Evolutionary conservation across 75 land plant genomes (phyloP), one percentile per base, ranked within the genome.

Genomic region (Azolla pinnata): DNA sequence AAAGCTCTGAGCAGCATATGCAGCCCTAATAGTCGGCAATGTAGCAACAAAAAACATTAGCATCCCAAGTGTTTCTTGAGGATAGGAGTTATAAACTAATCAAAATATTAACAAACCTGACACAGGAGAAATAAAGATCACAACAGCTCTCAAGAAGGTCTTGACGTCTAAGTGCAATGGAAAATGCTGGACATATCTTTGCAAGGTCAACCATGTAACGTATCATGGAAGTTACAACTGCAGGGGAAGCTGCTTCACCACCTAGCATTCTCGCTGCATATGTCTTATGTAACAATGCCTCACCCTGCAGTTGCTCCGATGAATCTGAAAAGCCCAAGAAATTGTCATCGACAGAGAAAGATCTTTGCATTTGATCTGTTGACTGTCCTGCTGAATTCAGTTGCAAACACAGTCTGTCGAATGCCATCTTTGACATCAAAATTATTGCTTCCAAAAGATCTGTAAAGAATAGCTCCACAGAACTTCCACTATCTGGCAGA

Each of bases 201-300:
- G 99, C 88, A 48, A 95, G 71, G 68, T 95, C 91, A 44, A 90
- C 99, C 99, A 95, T 89, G 66, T 86, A 95, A 31, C 97, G 67
- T 63, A 95, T 54, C 4, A 95, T 73, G 19, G 90, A 79, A 42
- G 96, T 95, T 32, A 86, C 85, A 67, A 88, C 78, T 30, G 83
- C 80, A 62, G 99, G 99, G 14, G 99, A 97, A 35, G 97, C 84
- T 50, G 88, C 99, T 59, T 90, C 99, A 23, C 99, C 97, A 70
- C 96, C 85, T 93, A 95, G 86, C 38, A 95, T 56, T 25, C 96
- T 83, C 19, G 98, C 96, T 23, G 99, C 98, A 78, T 93, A 90
- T 25, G 99, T 90, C 69, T 95, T 95, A 46, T 95, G 99, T 81
- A 90, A 67, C 48, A 95, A 54, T 56, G 99, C 99, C 75, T 81